Evolutionary conservation across 306 rosid genomes (phyloP).

Genomic region (Castanea mollissima): DNA sequence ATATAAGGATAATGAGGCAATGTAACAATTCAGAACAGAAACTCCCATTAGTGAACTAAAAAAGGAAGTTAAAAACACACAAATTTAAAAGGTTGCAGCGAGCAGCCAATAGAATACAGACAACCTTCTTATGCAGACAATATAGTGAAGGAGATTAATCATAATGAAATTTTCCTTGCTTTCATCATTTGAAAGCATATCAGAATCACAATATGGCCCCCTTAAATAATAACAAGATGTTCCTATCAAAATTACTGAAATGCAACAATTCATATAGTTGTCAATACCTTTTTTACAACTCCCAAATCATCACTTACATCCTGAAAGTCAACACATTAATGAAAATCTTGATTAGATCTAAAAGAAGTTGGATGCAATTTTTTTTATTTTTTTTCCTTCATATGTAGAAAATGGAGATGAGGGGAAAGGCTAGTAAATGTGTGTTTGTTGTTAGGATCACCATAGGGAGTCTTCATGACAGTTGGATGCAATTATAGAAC

Average conservation of each 20-base stretch:
- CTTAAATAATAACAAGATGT: constrained; percentile 13
- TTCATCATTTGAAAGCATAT: background rate
- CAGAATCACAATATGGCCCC: constrained; percentile 9
- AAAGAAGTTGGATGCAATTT: background rate
- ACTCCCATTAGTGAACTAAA: background rate
- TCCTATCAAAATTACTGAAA: background rate
- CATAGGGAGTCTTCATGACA: too few relatives aligned
- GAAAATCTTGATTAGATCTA: constrained; percentile 18
- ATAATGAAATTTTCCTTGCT: background rate
- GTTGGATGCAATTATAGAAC: background rate
- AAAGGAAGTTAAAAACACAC: background rate
- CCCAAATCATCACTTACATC: constrained; percentile 86
- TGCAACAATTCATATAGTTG: constrained; percentile 12
- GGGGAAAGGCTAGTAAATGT: too few relatives aligned
- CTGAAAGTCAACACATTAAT: constrained; percentile 43
- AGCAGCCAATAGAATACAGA: background rate
- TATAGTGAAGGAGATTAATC: background rate
- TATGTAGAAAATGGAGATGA: too few relatives aligned
- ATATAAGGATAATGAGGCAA: background rate
- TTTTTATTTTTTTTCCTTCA: too few relatives aligned
- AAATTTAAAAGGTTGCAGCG: background rate
- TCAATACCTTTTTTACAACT: constrained; percentile 77
- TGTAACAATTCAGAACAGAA: background rate
- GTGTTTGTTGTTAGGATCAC: too few relatives aligned
- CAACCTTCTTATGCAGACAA: background rate